Percentiles rank a stretch among this genome's conserved stretches.
Conservation (phyloP, 2,329 filamentous ascomycete species). For the Sclerotinia subarctica region DNA sequence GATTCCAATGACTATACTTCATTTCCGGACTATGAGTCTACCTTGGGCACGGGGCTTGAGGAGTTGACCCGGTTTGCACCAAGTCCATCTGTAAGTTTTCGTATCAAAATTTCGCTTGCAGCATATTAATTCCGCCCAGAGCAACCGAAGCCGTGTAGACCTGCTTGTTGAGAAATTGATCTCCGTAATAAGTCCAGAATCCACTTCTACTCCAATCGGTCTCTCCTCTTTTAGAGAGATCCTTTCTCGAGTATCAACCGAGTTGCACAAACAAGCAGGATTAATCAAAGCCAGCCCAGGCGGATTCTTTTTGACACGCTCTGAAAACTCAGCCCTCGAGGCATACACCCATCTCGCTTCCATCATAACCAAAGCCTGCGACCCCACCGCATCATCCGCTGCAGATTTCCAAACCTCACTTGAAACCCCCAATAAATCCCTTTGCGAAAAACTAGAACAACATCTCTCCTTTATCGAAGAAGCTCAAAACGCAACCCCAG, state of each 20-base stretch:
- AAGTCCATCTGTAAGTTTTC: constrained; percentile 31
- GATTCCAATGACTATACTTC: constrained; percentile 37
- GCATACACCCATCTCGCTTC: constrained; percentile 28
- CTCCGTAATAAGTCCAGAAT: constrained; percentile 24
- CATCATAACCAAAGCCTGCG: constrained; percentile 27
- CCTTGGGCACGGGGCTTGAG: constrained; percentile 28
- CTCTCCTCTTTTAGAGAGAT: neutral
- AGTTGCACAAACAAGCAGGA: constrained; percentile 4
- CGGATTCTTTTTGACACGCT: constrained; percentile 23
- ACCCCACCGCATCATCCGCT: constrained; percentile 22
- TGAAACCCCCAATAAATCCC: constrained; percentile 25
- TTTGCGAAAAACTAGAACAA: constrained; percentile 25
- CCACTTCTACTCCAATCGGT: neutral
- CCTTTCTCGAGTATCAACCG: neutral
- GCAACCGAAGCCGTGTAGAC: constrained; percentile 27
- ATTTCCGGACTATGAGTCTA: constrained; percentile 38
- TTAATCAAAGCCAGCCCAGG: neutral
- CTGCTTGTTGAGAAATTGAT: constrained; percentile 30
- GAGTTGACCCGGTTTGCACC: constrained; percentile 32
- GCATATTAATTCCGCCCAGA: constrained; percentile 27
- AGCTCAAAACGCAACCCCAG: neutral
- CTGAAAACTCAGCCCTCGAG: constrained; percentile 27
- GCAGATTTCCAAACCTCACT: constrained; percentile 21
- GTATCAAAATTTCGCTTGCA: neutral
- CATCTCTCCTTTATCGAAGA: constrained; percentile 15